Percentiles rank a stretch among this genome's conserved stretches.
phyloP scores from a whole-genome alignment of 805 yeast genomes.

The Saccharomyces mikatae region DNA sequence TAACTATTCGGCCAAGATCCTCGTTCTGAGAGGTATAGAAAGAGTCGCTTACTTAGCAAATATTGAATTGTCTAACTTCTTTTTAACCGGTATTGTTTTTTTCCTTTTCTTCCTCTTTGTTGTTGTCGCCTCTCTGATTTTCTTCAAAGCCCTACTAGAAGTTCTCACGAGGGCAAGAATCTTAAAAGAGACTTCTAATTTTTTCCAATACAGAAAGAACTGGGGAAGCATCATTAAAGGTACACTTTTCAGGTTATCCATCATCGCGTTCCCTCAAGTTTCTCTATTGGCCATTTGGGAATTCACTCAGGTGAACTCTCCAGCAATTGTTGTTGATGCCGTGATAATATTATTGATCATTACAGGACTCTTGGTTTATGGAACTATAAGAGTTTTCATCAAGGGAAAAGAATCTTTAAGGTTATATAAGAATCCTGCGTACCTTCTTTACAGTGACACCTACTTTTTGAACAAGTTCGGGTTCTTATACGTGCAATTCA shows the following conservation, averaged over 20 bases:
- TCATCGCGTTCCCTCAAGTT: slow-evolving; percentile 83
- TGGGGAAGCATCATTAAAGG: slow-evolving; percentile 88
- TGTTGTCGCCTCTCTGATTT: slow-evolving; percentile 45
- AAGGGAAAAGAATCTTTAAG: slow-evolving; percentile 64
- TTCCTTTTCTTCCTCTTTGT: slow-evolving; percentile 69
- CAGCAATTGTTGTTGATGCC: slow-evolving; percentile 76
- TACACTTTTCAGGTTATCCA: slow-evolving; percentile 70
- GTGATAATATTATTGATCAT: slow-evolving; percentile 55
- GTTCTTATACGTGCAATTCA: slow-evolving; percentile 82
- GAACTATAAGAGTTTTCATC: slow-evolving; percentile 63
- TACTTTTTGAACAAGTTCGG: slow-evolving; percentile 80
- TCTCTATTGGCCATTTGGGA: slow-evolving; percentile 83
- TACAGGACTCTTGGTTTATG: slow-evolving; percentile 55
- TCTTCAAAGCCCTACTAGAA: slow-evolving; percentile 65
- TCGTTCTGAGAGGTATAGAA: slow-evolving; percentile 83
- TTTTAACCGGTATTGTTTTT: slow-evolving; percentile 79
- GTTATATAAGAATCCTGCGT: slow-evolving; percentile 85
- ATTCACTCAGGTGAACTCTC: slow-evolving; percentile 72
- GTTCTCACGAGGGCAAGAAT: slow-evolving; percentile 48
- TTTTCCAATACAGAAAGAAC: slow-evolving; percentile 67
- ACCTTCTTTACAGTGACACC: slow-evolving; percentile 77
- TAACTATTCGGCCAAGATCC: slow-evolving; percentile 53
- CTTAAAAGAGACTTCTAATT: slow-evolving; percentile 51
- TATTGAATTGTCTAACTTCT: slow-evolving; percentile 79
- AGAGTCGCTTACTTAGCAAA: slow-evolving; percentile 80